Evolutionary conservation across 2,329 filamentous ascomycete genomes (phyloP).

Genomic region (Monosporascus sp.): DNA sequence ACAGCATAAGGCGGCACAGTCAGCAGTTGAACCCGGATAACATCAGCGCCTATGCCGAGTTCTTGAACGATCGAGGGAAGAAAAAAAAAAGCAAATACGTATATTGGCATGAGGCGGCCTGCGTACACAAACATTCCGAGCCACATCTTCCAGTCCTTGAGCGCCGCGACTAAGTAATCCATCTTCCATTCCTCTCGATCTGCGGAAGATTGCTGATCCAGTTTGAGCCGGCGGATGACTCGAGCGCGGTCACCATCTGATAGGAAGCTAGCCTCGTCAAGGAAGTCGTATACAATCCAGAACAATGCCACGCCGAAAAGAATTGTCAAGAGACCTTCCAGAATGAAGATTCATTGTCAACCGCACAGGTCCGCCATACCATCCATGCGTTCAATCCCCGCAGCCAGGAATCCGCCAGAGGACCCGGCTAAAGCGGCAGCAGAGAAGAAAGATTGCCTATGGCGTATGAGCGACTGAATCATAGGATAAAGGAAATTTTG

Average conservation of each 20-base stretch:
- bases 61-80: conserved; percentile 71
- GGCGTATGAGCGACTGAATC: conserved; percentile 2
- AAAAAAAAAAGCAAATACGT: conserved; percentile 76
- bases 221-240: conserved; percentile 62
- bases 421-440: conserved; percentile 75
- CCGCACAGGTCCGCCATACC: conserved; percentile 52
- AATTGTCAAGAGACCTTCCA: conserved; percentile 67
- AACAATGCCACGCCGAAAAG: conserved; percentile 63
- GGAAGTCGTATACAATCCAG: conserved; percentile 81
- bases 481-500: not conserved
- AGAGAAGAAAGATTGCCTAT: conserved; percentile 72
- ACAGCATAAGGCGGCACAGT: conserved; percentile 71
- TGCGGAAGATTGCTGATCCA: conserved; percentile 68
- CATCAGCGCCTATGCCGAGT: conserved; percentile 36
- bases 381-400: conserved; percentile 65
- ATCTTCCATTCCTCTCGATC: conserved; percentile 71
- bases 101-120: conserved; percentile 67
- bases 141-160: conserved; percentile 84
- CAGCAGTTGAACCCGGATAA: conserved; percentile 63
- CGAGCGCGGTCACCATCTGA: conserved; percentile 63
- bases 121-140: conserved; percentile 71
- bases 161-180: conserved; percentile 63
- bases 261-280: conserved; percentile 69
- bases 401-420: conserved; percentile 69
- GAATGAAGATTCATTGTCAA: conserved; percentile 63